Conservation (phyloP, 129 eudicot species). For the Pseudognaphalium luteoalbum region DNA sequence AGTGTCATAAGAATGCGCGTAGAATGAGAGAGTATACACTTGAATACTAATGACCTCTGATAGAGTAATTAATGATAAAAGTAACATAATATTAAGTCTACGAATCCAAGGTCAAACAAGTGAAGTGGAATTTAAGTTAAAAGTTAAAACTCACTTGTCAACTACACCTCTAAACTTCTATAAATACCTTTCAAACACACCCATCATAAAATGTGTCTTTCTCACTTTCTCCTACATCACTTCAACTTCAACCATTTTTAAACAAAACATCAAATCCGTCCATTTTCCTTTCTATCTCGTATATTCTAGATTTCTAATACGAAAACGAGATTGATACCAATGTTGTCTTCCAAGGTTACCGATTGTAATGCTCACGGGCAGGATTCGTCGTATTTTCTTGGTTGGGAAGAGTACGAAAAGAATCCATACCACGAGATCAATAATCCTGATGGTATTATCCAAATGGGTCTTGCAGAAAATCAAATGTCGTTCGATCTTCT, state of each 20-base stretch:
- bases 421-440: slow-evolving; percentile 59
- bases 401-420: slow-evolving; percentile 97
- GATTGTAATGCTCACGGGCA: slow-evolving; percentile 73
- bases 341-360: slow-evolving; percentile 67
- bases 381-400: slow-evolving; percentile 88
- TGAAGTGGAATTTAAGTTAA: slow-evolving; percentile 6
- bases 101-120: neutral
- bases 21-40: neutral
- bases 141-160: slow-evolving; percentile 3
- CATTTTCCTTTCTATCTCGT: neutral
- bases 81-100: neutral
- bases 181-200: neutral
- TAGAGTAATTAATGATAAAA: neutral
- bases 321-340: slow-evolving; percentile 2
- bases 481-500: slow-evolving; percentile 82
- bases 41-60: neutral
- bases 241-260: neutral
- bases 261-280: neutral
- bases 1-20: neutral
- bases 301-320: slow-evolving; percentile 22
- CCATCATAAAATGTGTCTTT: neutral
- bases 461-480: slow-evolving; percentile 95
- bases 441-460: slow-evolving; percentile 80
- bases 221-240: neutral
- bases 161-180: neutral